Evolutionary conservation across 2,329 filamentous ascomycete genomes (phyloP), one percentile per base, ranked within the genome.

Genomic region (Dendrostoma leiphaemia): DNA sequence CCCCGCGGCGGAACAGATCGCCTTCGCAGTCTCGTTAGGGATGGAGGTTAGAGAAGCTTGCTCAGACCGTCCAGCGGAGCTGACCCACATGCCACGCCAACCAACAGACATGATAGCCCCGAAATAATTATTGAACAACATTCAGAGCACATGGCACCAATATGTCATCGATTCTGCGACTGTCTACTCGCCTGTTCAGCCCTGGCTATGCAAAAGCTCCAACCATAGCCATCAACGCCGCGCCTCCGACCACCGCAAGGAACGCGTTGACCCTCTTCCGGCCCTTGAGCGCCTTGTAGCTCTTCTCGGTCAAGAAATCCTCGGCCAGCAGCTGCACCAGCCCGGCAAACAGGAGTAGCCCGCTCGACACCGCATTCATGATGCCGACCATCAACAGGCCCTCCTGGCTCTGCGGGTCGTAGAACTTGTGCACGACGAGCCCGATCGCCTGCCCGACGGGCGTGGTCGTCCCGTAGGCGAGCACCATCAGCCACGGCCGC

Each of bases 361-460:
- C 91, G 48, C 87, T 86, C 9, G 88, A 91, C 48, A 95, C 88
- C 35, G 89, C 90, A 64, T 96, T 95, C 80, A 93, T 94, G 65
- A 92, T 83, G 7, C 91, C 91, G 6, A 95, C 90, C 73, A 93
- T 87, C 24, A 95, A 73, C 45, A 95, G 71, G 0, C 91, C 90
- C 0, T 84, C 82, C 65, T 90, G 81, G 63, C 87, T 90, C 62
- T 83, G 80, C 1, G 91, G 90, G 60, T 91, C 89, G 69, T 95
- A 95, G 59, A 94, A 73, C 32, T 84, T 85, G 69, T 94, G 89
- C 19, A 93, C 80, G 4, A 88, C 73, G 10, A 96, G 76, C 0
- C 91, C 91, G 52, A 95, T 89, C 1, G 89, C 90, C 67, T 95
- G 90, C 8, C 91, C 91, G 17, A 94, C 75, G 0, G 91, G 91